Base-by-base conservation (phyloP, 805 yeast species). In the Nakazawaea sp. region DNA sequence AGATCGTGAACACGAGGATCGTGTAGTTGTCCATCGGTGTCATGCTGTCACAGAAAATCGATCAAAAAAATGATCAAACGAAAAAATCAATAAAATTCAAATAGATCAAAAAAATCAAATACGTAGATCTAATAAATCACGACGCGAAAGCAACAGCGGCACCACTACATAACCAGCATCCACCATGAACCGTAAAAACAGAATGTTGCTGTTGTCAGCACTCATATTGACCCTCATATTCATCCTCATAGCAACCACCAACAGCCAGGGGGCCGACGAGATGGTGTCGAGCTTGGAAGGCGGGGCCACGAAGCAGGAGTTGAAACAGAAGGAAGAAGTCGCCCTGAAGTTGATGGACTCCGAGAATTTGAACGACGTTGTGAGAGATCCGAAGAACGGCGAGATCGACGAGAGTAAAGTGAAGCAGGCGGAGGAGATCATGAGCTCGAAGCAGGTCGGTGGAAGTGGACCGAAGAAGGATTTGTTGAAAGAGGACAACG, bases 1-100 rank as follows among this genome's bases (percentile, higher is more conserved):
- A 88, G 56, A 81, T 89, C 24, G 68, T 68, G 4, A 70, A 73
- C 40, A 70, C 76, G 9, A 56, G 69, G 40, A 45, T n/a, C 10
- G 24, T 21, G 24, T 21, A 21, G 24, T 7, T 21, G 24, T 10
- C 10, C 7, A 21, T 21, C 24, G 10, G 10, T 21, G 24, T 10
- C 24, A 8, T 21, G 24, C 24, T 21, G 10, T 21, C 24, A 26
- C 24, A 23, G 17, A 33, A 18, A 26, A 12, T 25, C 13, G 30
- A 21, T 29, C 15, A 24, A 30, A 11, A 30, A 21, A 27, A 33
- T 12, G 16, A 11, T 18, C 20, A 11, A 29, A 23, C 17, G 3
- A 6, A 23, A 11, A 33, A 17, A 26, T n/a, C n/a, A n/a, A n/a
- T n/a, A n/a, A n/a, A n/a, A n/a, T n/a, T n/a, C n/a, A n/a, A n/a